Conservation (phyloP, 805 yeast genomes). For the Kodamaea jinghongensis region DNA sequence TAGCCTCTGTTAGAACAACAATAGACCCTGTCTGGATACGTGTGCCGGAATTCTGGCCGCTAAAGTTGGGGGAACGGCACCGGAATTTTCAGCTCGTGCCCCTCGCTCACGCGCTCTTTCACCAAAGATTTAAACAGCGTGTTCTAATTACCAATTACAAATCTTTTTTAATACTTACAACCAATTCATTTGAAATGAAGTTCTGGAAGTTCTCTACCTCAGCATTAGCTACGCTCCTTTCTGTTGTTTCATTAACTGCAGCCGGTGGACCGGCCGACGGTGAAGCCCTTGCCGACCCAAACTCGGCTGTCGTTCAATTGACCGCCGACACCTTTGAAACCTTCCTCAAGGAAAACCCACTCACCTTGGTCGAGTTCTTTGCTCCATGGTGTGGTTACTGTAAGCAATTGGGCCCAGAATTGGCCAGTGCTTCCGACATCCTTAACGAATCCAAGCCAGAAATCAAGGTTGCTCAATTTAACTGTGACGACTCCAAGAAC, state of each 20-base stretch:
- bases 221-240: slow-evolving; percentile 36
- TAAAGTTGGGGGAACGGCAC: no score
- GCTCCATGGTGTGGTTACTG: slow-evolving; percentile 99
- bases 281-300: slow-evolving; percentile 72
- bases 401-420: slow-evolving; percentile 82
- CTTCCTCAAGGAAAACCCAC: slow-evolving; percentile 67
- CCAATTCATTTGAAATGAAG: slow-evolving; percentile 25
- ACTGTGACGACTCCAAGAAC: slow-evolving; percentile 65
- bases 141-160: no score
- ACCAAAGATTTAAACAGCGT: no score
- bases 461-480: slow-evolving; percentile 77
- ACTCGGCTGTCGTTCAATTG: slow-evolving; percentile 84
- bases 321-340: slow-evolving; percentile 61
- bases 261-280: slow-evolving; percentile 45
- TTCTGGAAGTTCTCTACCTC: slow-evolving; percentile 40
- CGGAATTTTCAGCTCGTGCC: no score
- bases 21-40: no score
- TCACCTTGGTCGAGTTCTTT: slow-evolving; percentile 82
- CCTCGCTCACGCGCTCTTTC: no score
- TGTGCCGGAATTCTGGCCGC: no score
- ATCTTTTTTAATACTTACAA: no score
- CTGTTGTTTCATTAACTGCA: slow-evolving; percentile 29
- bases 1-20: no score
- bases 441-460: slow-evolving; percentile 51
- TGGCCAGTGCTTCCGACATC: slow-evolving; percentile 64